These are phyloP conservation scores for Coniella vitis DNA, from an alignment of 2,329 filamentous ascomycete species.

Conservation along the genomic window DNA sequence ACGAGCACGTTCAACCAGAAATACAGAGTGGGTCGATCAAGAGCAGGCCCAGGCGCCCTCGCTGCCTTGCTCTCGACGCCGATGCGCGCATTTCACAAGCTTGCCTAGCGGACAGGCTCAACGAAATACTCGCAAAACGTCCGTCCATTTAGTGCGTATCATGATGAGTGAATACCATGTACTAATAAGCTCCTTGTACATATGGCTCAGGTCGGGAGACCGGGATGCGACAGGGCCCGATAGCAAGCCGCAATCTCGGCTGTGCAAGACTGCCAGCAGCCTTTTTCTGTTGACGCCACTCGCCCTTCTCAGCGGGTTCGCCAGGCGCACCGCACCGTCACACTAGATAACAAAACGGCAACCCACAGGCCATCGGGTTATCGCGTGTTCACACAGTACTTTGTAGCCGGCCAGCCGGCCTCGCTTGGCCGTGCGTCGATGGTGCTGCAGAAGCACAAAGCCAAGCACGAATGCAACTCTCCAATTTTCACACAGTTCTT, in stretches of 20 bases:
- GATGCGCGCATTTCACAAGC: not conserved
- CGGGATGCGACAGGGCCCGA: conserved; percentile 4
- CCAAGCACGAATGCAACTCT: too few relatives aligned
- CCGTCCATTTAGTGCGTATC: not conserved
- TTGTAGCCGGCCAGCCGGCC: too few relatives aligned
- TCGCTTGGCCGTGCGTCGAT: too few relatives aligned
- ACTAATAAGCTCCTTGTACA: not conserved
- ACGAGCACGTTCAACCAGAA: too few relatives aligned
- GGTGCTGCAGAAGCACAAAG: too few relatives aligned
- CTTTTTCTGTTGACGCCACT: not conserved
- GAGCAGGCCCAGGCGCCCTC: too few relatives aligned
- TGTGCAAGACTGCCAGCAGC: not conserved
- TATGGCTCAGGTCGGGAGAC: not conserved
- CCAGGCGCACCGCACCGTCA: not conserved
- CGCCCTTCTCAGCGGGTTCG: too few relatives aligned
- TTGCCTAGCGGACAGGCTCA: not conserved
- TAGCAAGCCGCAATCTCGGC: conserved; percentile 3
- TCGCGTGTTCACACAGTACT: not conserved
- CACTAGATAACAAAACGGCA: not conserved
- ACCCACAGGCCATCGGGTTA: not conserved
- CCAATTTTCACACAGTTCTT: too few relatives aligned
- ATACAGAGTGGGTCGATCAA: too few relatives aligned
- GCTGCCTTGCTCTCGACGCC: too few relatives aligned
- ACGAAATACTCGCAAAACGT: not conserved
- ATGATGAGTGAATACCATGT: not conserved